Percentiles rank a stretch among this genome's conserved stretches.
phyloP scores from a whole-genome alignment of 371 early-diverging fungal species.

The Mucor saturninus region DNA sequence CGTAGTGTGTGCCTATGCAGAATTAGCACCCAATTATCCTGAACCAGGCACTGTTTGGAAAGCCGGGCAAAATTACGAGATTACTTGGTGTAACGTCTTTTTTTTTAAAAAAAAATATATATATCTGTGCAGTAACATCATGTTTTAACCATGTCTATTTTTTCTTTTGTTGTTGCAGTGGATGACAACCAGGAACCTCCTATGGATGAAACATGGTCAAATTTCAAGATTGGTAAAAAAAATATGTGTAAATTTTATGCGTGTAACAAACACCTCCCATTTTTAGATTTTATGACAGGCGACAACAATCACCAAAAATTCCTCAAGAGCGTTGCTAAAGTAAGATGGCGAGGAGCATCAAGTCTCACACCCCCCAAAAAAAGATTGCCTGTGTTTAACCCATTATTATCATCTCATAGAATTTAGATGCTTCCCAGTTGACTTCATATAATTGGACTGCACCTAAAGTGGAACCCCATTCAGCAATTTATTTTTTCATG shows the following conservation, averaged over 20 bases:
- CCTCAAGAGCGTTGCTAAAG: conserved; percentile 34
- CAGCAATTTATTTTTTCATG: conserved; percentile 54
- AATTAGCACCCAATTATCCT: conserved; percentile 49
- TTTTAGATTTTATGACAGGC: conserved; percentile 49
- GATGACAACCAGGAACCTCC: conserved; percentile 30
- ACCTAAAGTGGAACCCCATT: conserved; percentile 44
- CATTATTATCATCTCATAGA: conserved; percentile 3
- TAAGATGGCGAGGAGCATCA: conserved; percentile 6
- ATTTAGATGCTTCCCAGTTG: conserved; percentile 27
- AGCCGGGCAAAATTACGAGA: conserved; percentile 40
- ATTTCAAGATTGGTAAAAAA: conserved; percentile 44
- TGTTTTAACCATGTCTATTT: not conserved
- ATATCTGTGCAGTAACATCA: not conserved
- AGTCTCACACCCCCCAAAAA: not conserved
- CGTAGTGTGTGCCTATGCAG: conserved; percentile 12
- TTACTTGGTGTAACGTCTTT: conserved; percentile 45
- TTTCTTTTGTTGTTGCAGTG: conserved; percentile 22
- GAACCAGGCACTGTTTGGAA: conserved; percentile 56
- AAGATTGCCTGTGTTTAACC: not conserved
- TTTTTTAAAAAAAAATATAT: not conserved
- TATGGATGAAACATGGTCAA: conserved; percentile 31
- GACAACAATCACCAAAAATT: conserved; percentile 40
- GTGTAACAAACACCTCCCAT: not conserved
- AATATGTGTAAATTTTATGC: not conserved
- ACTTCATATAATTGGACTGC: conserved; percentile 36